Conservation (phyloP, 345 rosid genomes). For the Eucalyptus cladocalyx region DNA sequence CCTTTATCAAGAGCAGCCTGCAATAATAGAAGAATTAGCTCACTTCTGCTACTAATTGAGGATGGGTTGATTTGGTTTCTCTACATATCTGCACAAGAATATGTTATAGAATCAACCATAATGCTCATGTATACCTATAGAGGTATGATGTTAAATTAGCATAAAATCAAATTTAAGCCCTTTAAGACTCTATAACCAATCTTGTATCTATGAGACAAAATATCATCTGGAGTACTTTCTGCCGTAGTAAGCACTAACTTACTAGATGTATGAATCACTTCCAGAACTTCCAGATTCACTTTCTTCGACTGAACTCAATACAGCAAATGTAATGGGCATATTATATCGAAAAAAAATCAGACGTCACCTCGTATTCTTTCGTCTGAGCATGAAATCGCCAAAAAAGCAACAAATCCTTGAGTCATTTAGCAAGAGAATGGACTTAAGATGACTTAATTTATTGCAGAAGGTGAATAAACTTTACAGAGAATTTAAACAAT, state of each 20-base stretch:
- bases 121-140: neutral
- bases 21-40: neutral
- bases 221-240: neutral
- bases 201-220: neutral
- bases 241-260: neutral
- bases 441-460: neutral
- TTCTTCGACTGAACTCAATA: neutral
- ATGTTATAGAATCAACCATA: neutral
- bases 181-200: neutral
- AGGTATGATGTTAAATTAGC: neutral
- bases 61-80: neutral
- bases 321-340: neutral
- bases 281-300: neutral
- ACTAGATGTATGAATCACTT: neutral
- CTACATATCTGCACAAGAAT: neutral
- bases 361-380: neutral
- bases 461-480: neutral
- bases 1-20: conserved; percentile 77
- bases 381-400: neutral
- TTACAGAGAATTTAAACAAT: neutral
- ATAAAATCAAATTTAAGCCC: neutral
- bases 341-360: neutral
- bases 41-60: neutral
- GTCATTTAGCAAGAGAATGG: neutral
- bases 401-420: neutral